Conservation (phyloP, 1,284 basidiomycete species). For the Grifola frondosa region DNA sequence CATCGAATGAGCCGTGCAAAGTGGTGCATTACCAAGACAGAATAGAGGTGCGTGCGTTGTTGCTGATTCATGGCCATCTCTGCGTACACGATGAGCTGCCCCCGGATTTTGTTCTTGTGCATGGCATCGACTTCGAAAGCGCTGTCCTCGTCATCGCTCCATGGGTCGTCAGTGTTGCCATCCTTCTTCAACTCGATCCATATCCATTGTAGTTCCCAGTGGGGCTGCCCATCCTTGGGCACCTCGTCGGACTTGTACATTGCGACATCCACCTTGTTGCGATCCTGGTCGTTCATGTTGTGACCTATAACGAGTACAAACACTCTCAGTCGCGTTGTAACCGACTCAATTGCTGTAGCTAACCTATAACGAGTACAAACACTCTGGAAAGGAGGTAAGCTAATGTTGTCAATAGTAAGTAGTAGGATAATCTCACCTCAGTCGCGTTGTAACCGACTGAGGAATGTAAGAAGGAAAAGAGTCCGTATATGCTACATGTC, state of each 20-base stretch:
- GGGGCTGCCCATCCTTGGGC: not conserved
- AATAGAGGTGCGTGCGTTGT: constrained; percentile 7
- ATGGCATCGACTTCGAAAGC: not conserved
- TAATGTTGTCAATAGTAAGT: no score
- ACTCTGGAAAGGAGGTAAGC: no score
- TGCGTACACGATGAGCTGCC: not conserved
- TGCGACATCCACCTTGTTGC: constrained; percentile 3
- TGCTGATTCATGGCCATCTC: constrained; percentile 3
- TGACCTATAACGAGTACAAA: no score
- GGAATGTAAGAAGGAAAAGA: no score
- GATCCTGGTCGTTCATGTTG: no score
- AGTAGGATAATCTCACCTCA: no score
- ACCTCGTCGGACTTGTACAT: not conserved
- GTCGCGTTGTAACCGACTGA: no score
- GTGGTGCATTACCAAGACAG: constrained; percentile 4
- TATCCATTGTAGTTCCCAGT: not conserved
- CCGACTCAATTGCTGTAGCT: no score
- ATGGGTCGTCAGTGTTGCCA: not conserved
- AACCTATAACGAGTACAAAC: no score
- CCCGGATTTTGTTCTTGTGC: not conserved
- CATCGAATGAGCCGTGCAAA: constrained; percentile 5
- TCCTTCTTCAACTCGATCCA: constrained; percentile 6
- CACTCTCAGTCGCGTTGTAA: no score
- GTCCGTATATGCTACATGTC: no score
- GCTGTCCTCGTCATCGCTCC: not conserved